Conservation (phyloP, 352 stramenopile species). For the Globisporangium cylindrosporum region DNA sequence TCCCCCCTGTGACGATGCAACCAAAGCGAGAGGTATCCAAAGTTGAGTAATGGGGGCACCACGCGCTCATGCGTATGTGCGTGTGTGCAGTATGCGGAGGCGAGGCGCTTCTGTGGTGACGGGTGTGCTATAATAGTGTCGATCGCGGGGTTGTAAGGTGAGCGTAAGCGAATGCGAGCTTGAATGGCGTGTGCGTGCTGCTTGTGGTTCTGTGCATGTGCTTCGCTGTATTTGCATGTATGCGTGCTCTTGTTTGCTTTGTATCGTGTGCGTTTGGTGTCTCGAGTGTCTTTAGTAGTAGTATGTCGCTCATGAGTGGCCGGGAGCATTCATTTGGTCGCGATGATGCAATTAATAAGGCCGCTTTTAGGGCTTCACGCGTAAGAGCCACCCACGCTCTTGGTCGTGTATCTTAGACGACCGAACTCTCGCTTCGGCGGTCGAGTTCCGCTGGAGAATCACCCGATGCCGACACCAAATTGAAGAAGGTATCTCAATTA, state of each 20-base stretch:
- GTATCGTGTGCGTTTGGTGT: background rate
- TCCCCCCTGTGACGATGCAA: conserved; percentile 20
- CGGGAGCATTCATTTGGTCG: background rate
- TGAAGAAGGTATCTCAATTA: conserved; percentile 21
- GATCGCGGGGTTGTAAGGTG: background rate
- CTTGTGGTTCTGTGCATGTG: background rate
- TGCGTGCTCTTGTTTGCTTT: background rate
- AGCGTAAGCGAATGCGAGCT: background rate
- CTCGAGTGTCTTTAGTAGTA: background rate
- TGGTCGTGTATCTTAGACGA: conserved; percentile 2
- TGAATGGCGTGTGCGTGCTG: background rate
- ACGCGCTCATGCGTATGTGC: background rate
- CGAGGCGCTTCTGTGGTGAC: background rate
- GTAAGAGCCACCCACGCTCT: background rate
- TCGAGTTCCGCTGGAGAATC: conserved; percentile 12
- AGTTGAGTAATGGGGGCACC: conserved; percentile 13
- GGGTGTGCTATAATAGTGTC: background rate
- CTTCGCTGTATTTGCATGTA: background rate
- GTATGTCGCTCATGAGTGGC: background rate
- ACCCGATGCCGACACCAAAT: conserved; percentile 15
- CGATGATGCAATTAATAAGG: conserved; percentile 32
- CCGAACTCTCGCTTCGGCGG: conserved; percentile 1
- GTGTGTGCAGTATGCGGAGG: too few relatives aligned
- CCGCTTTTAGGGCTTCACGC: conserved; percentile 26
- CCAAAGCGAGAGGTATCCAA: conserved; percentile 23